Percentiles rank a stretch among this genome's conserved stretches.
These are phyloP conservation scores for Phialemoniopsis sp. DNA, from an alignment of 2,329 filamentous ascomycete species.

Conservation along the genomic window DNA sequence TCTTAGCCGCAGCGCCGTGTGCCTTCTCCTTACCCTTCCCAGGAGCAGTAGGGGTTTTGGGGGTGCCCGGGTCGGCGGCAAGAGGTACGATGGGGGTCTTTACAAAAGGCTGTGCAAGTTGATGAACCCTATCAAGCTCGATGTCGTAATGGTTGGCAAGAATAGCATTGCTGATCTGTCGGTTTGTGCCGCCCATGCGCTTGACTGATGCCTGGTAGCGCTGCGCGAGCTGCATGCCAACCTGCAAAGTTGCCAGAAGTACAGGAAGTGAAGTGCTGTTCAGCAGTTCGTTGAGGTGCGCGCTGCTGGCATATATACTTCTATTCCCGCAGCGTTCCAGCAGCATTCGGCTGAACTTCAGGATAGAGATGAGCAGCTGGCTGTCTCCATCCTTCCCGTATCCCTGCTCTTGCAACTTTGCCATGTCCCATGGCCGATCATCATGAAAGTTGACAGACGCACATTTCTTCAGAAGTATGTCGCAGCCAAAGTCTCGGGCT, in stretches of 20 bases:
- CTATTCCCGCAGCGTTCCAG: constrained; percentile 95
- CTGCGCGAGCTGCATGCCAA: constrained; percentile 83
- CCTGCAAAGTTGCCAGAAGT: constrained; percentile 71
- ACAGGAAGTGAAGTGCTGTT: constrained; percentile 81
- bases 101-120: constrained; percentile 76
- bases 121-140: constrained; percentile 75
- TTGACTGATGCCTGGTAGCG: constrained; percentile 88
- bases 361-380: constrained; percentile 71
- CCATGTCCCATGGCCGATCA: constrained; percentile 39
- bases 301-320: constrained; percentile 92
- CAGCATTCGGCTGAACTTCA: constrained; percentile 82
- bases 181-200: constrained; percentile 61
- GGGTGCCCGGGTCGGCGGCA: constrained; percentile 39
- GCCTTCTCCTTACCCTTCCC: constrained; percentile 75
- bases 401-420: constrained; percentile 52
- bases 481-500: constrained; percentile 66
- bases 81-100: constrained; percentile 60
- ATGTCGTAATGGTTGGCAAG: constrained; percentile 83
- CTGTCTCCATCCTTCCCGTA: constrained; percentile 74
- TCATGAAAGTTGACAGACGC: constrained; percentile 46
- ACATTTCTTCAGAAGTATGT: constrained; percentile 58
- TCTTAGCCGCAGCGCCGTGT: constrained; percentile 31
- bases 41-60: constrained; percentile 51
- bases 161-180: constrained; percentile 66
- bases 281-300: constrained; percentile 81